Evolutionary conservation across 169 alveolate species (phyloP).

Genomic region (Cryptosporidium parvum): DNA sequence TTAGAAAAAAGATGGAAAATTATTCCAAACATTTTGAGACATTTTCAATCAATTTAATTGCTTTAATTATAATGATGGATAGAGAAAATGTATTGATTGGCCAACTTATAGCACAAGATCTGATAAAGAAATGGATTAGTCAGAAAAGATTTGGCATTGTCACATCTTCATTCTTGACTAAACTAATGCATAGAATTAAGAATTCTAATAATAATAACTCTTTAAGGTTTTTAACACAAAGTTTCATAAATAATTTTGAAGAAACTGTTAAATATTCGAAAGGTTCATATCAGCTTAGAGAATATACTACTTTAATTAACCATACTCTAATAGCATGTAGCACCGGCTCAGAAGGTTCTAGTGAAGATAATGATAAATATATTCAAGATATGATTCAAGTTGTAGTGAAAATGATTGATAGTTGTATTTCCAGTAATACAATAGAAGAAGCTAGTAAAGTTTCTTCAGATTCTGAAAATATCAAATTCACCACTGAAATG

Average conservation of each 20-base stretch:
- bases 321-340: slow-evolving; percentile 14
- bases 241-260: slow-evolving; percentile 17
- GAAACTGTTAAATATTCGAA: slow-evolving; percentile 25
- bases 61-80: slow-evolving; percentile 20
- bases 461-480: slow-evolving; percentile 3
- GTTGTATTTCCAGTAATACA: not conserved
- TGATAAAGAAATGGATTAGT: slow-evolving; percentile 37
- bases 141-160: slow-evolving; percentile 59
- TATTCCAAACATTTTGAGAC: slow-evolving; percentile 51
- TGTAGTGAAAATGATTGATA: slow-evolving; percentile 28
- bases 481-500: slow-evolving; percentile 44
- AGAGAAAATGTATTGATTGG: not conserved
- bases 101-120: slow-evolving; percentile 23
- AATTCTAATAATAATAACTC: not conserved
- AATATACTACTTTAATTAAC: slow-evolving; percentile 28
- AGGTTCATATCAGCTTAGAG: slow-evolving; percentile 64
- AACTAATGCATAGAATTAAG: slow-evolving; percentile 29
- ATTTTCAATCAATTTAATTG: slow-evolving; percentile 39
- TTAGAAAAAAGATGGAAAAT: slow-evolving; percentile 32
- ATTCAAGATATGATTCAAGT: slow-evolving; percentile 8
- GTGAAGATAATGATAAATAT: not conserved
- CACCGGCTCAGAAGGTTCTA: not conserved
- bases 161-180: slow-evolving; percentile 36
- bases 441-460: not conserved
- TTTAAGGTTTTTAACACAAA: not conserved